Evolutionary conservation across 129 eudicot species (phyloP).

Genomic region (Chrysanthemum makinoi): DNA sequence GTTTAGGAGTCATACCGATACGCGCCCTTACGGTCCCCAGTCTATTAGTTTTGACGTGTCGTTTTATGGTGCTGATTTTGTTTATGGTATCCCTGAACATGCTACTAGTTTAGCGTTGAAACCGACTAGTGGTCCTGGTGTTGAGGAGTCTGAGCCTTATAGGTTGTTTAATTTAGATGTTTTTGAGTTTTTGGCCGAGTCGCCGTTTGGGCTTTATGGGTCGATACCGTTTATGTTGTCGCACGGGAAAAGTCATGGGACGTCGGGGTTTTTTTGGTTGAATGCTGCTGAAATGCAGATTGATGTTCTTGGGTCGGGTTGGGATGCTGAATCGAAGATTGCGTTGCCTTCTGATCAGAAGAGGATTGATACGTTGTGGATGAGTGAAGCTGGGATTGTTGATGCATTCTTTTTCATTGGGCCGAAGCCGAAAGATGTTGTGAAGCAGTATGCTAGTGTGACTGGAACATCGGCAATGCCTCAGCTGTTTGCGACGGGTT

Average conservation of each 20-base stretch:
- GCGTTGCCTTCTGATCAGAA: conserved; percentile 58
- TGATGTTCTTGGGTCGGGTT: conserved; percentile 87
- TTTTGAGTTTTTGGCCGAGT: conserved; percentile 76
- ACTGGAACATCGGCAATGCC: conserved; percentile 91
- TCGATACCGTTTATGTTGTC: conserved; percentile 87
- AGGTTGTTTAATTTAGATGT: conserved; percentile 91
- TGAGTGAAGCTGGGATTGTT: conserved; percentile 93
- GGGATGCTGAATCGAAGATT: conserved; percentile 62
- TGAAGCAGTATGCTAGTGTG: conserved; percentile 74
- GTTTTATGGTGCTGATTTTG: conserved; percentile 84
- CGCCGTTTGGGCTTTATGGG: conserved; percentile 96
- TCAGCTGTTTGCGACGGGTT: conserved; percentile 79
- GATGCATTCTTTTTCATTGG: conserved; percentile 91
- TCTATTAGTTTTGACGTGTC: conserved; percentile 90
- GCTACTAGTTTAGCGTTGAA: conserved; percentile 88
- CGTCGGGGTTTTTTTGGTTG: conserved; percentile 92
- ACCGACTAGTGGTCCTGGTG: conserved; percentile 86
- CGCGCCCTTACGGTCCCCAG: conserved; percentile 84
- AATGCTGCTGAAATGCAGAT: conserved; percentile 99
- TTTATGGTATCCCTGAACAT: conserved; percentile 92
- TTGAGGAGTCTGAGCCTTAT: conserved; percentile 85
- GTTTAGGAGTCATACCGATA: conserved; percentile 75
- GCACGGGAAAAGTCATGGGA: conserved; percentile 66
- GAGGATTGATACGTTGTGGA: conserved; percentile 91
- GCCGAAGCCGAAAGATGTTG: conserved; percentile 91